A percentile compares a stretch with the other conserved stretches of the same genome.
Evolutionary conservation across 768 basidiomycete species (phyloP).

Genomic region (Lactarius tabidus): DNA sequence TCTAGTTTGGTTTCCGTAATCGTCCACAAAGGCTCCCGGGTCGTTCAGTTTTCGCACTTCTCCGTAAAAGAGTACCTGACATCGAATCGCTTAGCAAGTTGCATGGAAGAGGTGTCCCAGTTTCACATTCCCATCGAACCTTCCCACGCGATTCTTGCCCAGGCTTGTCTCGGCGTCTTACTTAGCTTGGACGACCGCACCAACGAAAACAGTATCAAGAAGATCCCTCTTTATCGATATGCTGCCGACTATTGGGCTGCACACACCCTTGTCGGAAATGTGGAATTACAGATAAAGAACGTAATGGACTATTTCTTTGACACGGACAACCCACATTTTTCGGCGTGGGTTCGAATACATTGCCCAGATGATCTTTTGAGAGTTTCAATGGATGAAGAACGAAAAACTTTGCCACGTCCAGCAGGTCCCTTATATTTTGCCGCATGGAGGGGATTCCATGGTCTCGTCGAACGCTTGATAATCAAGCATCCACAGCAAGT

Average conservation of each 20-base stretch:
- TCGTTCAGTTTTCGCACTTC: background rate
- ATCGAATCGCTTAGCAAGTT: background rate
- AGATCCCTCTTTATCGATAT: background rate
- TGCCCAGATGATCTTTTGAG: no score
- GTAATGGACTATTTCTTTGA: background rate
- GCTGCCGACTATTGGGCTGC: background rate
- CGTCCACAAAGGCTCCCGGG: background rate
- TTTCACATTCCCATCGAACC: background rate
- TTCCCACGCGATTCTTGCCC: background rate
- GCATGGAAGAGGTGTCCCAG: background rate
- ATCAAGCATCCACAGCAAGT: background rate
- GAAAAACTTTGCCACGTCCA: rapidly evolving
- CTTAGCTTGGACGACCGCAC: background rate
- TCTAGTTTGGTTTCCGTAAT: background rate
- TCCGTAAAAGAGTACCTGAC: background rate
- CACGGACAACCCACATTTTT: background rate
- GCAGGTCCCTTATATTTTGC: background rate
- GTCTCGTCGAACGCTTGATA: background rate
- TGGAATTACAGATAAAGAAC: background rate
- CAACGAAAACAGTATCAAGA: no score
- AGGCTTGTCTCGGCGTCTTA: background rate
- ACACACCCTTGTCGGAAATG: background rate
- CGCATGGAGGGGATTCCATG: background rate
- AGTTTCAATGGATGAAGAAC: no score
- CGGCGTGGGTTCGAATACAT: background rate